Base-by-base conservation (phyloP, 2,329 filamentous ascomycete genomes). In the Phyllosticta citriasiana region DNA sequence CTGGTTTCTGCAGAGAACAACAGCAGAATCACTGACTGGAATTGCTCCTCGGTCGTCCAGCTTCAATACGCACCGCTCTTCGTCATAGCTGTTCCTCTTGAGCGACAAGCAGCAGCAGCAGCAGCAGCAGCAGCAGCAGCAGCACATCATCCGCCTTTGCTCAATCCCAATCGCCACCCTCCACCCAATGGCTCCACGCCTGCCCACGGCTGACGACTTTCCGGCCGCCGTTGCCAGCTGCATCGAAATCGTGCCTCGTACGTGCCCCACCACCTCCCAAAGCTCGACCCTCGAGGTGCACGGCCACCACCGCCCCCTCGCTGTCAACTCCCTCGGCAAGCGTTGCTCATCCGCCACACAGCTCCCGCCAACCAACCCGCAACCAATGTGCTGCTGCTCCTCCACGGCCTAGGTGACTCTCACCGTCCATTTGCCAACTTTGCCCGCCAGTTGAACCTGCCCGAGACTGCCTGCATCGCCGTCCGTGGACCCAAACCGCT, bases 371-470 rank as follows among this genome's bases (percentile, higher is more conserved):
- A 71, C 26, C 83, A 88, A 63, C 82, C 82, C 12, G 84, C 87
- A 9, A 88, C 85, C 53, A 87, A 92, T 67, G 80, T 95, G 66
- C 84, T 96, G 64, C 76, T 96, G 69, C 82, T 96, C 57, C 84
- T 96, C 62, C 91, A 96, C 73, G 91, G 91, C 65, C 82, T 96
- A 12, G 91, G 91, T 64, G 91, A 96, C 75, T 84, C 82, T 35
- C 82, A 89, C 63, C 69, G 72, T 2, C 80, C 88, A 40, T 95
- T 94, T 72, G 81, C 83, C 63, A 76, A 76, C 53, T 88, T 96
- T 64, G 89, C 86, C 22, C 78, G 79, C 61, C 84, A 84, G 66
- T 76, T 96, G 63, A 79, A 82, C 63, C 83, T 96, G 2, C 90
- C 91, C 0, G 88, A 91, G 68, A 91, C 91, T 58, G 82, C 86